Evolutionary conservation across 768 basidiomycete genomes (phyloP).

Genomic region (Postia placenta): DNA sequence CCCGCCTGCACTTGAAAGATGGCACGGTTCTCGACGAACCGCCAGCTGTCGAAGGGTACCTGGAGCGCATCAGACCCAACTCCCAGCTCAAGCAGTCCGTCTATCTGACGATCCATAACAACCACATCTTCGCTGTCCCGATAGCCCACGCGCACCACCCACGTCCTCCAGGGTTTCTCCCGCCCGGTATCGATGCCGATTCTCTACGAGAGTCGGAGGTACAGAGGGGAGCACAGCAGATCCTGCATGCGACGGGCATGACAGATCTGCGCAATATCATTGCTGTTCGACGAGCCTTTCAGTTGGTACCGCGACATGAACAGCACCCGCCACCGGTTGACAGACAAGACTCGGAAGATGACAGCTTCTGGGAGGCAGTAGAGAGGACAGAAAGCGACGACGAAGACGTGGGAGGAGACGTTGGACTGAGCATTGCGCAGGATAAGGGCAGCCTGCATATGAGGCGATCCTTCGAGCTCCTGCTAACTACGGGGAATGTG

Average conservation of each 20-base stretch:
- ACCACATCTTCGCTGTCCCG: conserved; percentile 59
- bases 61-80: conserved; percentile 62
- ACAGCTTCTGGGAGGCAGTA: conserved; percentile 30
- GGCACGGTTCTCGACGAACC: conserved; percentile 62
- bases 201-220: conserved; percentile 48
- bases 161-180: conserved; percentile 50
- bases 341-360: conserved; percentile 23
- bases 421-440: conserved; percentile 33
- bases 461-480: conserved; percentile 72
- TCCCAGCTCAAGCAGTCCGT: conserved; percentile 50
- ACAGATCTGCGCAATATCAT: conserved; percentile 69
- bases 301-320: conserved; percentile 28
- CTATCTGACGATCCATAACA: conserved; percentile 70
- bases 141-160: conserved; percentile 59
- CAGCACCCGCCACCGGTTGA: conserved; percentile 13
- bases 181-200: conserved; percentile 20
- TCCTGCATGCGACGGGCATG: conserved; percentile 59
- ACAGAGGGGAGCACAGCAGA: conserved; percentile 55
- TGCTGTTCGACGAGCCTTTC: conserved; percentile 58
- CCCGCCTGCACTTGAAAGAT: conserved; percentile 34
- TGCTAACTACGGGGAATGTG: conserved; percentile 60
- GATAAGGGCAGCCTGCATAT: conserved; percentile 46
- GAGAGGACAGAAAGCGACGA: conserved; percentile 45
- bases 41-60: conserved; percentile 79
- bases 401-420: conserved; percentile 63